phyloP scores from a whole-genome alignment of 805 yeast species.

The Scheffersomyces coipomensis region DNA sequence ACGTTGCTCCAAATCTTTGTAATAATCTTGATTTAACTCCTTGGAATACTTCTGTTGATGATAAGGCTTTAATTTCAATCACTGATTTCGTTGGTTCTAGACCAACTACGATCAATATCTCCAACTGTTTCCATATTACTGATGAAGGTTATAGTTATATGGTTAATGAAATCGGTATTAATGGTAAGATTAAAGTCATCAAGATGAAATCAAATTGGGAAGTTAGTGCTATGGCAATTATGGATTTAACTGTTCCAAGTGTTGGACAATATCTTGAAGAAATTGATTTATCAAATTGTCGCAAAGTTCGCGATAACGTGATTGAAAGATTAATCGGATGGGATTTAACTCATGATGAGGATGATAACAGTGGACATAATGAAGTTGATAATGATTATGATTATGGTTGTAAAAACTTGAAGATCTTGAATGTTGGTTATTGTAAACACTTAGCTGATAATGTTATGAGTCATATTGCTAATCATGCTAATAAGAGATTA shows the following conservation, averaged over 20 bases:
- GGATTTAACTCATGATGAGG: constrained; percentile 14
- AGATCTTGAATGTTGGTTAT: constrained; percentile 59
- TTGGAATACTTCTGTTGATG: constrained; percentile 62
- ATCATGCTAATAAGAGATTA: constrained; percentile 55
- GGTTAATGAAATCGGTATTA: constrained; percentile 68
- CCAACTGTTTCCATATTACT: constrained; percentile 75
- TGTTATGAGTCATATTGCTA: constrained; percentile 61
- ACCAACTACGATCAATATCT: constrained; percentile 58
- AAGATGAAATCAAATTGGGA: constrained; percentile 75
- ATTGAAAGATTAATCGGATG: constrained; percentile 68
- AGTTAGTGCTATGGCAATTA: constrained; percentile 75
- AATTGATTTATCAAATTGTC: constrained; percentile 68
- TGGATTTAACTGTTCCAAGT: constrained; percentile 69
- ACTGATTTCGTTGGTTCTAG: constrained; percentile 71
- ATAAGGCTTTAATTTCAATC: constrained; percentile 53
- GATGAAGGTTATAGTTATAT: constrained; percentile 72
- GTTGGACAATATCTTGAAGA: constrained; percentile 59
- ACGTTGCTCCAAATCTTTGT: constrained; percentile 54
- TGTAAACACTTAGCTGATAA: constrained; percentile 74
- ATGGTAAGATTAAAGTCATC: constrained; percentile 54
- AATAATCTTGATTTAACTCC: constrained; percentile 54
- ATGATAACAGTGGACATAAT: neutral
- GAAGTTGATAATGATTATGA: constrained; percentile 6
- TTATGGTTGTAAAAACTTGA: constrained; percentile 58
- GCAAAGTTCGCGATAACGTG: constrained; percentile 71